These are phyloP conservation scores for Xylaria sp. DNA, from an alignment of 2,329 filamentous ascomycete genomes.

Conservation along the genomic window DNA sequence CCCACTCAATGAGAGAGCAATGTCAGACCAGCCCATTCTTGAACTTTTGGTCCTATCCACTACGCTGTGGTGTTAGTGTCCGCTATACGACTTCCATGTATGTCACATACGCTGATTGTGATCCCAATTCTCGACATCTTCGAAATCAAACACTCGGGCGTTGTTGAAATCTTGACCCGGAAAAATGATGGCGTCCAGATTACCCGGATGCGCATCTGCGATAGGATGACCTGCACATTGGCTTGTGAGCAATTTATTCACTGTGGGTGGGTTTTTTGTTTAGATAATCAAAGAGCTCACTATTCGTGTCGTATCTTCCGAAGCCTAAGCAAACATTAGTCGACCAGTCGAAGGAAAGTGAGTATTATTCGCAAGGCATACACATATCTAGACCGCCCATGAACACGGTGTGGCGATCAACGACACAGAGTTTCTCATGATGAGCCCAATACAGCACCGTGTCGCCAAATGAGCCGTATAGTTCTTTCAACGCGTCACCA, in stretches of 20 bases:
- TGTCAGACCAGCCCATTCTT: slow-evolving; percentile 93
- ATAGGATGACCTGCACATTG: slow-evolving; percentile 72
- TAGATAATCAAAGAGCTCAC: slow-evolving; percentile 52
- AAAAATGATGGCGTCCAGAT: slow-evolving; percentile 81
- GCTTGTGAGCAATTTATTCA: slow-evolving; percentile 31
- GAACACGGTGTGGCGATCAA: slow-evolving; percentile 84
- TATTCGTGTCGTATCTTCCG: slow-evolving; percentile 88
- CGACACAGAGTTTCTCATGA: slow-evolving; percentile 87
- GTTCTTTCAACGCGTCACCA: slow-evolving; percentile 76
- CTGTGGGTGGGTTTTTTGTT: background rate
- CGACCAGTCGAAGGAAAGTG: background rate
- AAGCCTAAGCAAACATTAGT: slow-evolving; percentile 64
- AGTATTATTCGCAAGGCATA: slow-evolving; percentile 48
- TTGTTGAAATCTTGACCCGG: slow-evolving; percentile 96
- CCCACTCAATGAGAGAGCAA: slow-evolving; percentile 80
- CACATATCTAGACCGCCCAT: slow-evolving; percentile 93
- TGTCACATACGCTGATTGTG: slow-evolving; percentile 75
- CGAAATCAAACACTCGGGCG: slow-evolving; percentile 83
- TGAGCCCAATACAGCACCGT: slow-evolving; percentile 92
- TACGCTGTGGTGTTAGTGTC: slow-evolving; percentile 41
- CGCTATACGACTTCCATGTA: background rate
- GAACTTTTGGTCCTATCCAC: slow-evolving; percentile 81
- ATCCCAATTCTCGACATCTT: slow-evolving; percentile 80
- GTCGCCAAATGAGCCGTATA: slow-evolving; percentile 85
- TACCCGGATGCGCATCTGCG: slow-evolving; percentile 81